Evolutionary conservation across 192 early-diverging fungal genomes (phyloP).

Genomic region (Phycomyces blakesleeanus): DNA sequence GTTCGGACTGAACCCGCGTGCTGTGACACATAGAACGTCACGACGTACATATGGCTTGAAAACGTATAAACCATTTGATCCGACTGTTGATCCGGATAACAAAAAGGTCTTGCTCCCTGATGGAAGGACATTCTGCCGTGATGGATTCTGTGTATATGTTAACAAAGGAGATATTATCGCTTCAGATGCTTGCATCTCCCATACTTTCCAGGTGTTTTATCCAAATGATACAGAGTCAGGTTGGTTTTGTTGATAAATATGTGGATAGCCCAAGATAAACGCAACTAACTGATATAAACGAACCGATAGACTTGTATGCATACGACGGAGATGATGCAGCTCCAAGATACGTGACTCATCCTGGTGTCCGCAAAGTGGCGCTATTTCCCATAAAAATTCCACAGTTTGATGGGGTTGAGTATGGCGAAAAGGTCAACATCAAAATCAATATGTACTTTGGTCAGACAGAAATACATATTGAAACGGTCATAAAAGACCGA

Average conservation of each 20-base stretch:
- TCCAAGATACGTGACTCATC: conserved; percentile 27
- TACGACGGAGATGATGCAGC: conserved; percentile 22
- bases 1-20: conserved; percentile 35
- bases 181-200: no score
- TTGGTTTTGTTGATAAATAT: background rate
- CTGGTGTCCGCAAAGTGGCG: conserved; percentile 21
- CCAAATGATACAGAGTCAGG: no score
- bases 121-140: conserved; percentile 23
- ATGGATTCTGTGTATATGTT: conserved; percentile 17
- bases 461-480: conserved; percentile 39
- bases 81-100: conserved; percentile 32
- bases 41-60: conserved; percentile 43
- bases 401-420: conserved; percentile 21
- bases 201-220: no score
- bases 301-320: conserved; percentile 21
- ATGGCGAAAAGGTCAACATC: conserved; percentile 42
- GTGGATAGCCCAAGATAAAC: background rate
- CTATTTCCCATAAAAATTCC: conserved; percentile 36
- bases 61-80: conserved; percentile 38
- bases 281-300: no score
- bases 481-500: background rate
- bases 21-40: conserved; percentile 35
- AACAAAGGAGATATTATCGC: no score
- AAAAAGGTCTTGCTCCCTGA: conserved; percentile 6
- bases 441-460: conserved; percentile 41